Base-by-base conservation (phyloP, 2,329 filamentous ascomycete species). In the Colletotrichum sp. region DNA sequence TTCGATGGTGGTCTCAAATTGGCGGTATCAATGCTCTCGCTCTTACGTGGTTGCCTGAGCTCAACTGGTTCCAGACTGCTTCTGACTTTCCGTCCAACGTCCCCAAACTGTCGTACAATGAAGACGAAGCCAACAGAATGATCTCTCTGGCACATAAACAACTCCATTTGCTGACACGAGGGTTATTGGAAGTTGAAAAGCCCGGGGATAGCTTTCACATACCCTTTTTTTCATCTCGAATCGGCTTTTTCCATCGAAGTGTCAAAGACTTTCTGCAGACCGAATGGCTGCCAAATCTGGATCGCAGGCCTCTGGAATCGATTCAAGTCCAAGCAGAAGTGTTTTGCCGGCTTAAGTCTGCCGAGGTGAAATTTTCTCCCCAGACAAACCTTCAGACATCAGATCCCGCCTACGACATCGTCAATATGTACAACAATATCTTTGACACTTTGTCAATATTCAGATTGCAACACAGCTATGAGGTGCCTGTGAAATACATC, bases 1-100 rank as follows among this genome's bases (percentile, higher is more conserved):
- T 48, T 5, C 43, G 5, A 13, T 48, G 43, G 43, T 48, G 43
- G 43, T 4, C 43, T 30, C 28, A 30, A 43, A 5, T 3, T 43
- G 3, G 1, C 9, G 43, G 43, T 13, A 2, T 48, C 10, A 48
- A 48, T 4, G 43, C 6, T 3, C 9, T 48, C 2, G 2, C 43
- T 1, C 9, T 21, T 4, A 48, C n/a, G 43, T 48, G 43, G 43
- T 2, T 48, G 0, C 2, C n/a, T 0, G 43, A 48, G 4, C 1
- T 48, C 43, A 48, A 48, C 2, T 48, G 43, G 43, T 48, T 48
- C 3, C 43, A 21, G 10, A 48, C 43, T 1, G 6, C 5, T 21
- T 48, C 43, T 1, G n/a, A 48, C 0, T 48, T 48, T 12, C 43
- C 43, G n/a, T 7, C 4, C 43, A 21, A 48, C 18, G 18, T 4